Conservation (phyloP, 768 basidiomycete genomes). For the Tricholoma furcatifolium region DNA sequence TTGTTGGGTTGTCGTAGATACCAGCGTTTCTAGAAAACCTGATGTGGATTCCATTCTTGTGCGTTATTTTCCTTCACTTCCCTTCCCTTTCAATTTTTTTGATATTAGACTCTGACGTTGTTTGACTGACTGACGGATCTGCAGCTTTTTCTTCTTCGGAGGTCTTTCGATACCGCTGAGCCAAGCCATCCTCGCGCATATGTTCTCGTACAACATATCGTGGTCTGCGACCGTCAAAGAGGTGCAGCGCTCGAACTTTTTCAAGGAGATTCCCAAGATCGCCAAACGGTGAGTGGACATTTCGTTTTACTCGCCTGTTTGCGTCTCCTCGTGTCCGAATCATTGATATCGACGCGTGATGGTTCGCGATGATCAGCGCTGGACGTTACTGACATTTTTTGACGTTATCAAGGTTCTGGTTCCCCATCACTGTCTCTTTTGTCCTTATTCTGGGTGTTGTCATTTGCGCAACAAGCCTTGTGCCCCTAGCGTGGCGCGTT, state of each 20-base stretch:
- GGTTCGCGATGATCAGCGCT: too few species aligned
- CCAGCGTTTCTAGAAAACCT: slow-evolving; percentile 55
- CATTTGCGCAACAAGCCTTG: slow-evolving; percentile 47
- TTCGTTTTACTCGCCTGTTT: background rate
- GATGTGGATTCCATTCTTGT: slow-evolving; percentile 77
- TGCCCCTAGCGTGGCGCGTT: slow-evolving; percentile 56
- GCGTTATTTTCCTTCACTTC: slow-evolving; percentile 27
- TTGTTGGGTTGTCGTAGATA: slow-evolving; percentile 28
- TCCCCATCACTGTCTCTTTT: slow-evolving; percentile 52
- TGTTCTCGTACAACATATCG: slow-evolving; percentile 55
- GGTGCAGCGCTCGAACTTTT: slow-evolving; percentile 85
- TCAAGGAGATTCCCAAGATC: slow-evolving; percentile 87
- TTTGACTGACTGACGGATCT: too few species aligned
- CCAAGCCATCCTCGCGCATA: slow-evolving; percentile 67
- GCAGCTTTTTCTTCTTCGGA: slow-evolving; percentile 77
- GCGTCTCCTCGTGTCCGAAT: background rate
- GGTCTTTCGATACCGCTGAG: slow-evolving; percentile 70
- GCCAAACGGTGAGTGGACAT: slow-evolving; percentile 55
- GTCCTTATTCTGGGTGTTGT: slow-evolving; percentile 57
- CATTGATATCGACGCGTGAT: too few species aligned
- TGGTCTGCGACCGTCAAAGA: slow-evolving; percentile 74
- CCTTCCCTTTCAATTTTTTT: background rate
- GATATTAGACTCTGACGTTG: background rate
- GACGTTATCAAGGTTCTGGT: slow-evolving; percentile 45
- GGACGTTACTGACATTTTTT: background rate